A percentile compares a stretch with the other conserved stretches of the same genome.
Conservation (phyloP, 2,329 filamentous ascomycete species). For the Scedosporium minutisporum region DNA sequence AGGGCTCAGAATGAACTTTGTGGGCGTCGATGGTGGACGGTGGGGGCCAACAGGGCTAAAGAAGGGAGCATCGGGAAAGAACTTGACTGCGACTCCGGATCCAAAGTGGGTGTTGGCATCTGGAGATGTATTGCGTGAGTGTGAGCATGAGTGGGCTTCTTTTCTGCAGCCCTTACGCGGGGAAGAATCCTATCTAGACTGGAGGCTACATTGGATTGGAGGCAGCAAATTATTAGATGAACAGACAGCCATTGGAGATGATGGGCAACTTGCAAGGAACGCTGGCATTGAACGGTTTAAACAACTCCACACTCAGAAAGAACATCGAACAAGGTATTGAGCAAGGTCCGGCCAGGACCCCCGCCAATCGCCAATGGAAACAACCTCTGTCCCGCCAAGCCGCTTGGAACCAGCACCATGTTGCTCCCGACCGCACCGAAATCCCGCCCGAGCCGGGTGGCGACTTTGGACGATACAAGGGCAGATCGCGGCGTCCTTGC, state of each 20-base stretch:
- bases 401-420: neutral
- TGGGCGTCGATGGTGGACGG: neutral
- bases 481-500: neutral
- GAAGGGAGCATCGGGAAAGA: neutral
- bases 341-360: neutral
- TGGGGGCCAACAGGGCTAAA: neutral
- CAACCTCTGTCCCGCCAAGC: slow-evolving; percentile 3
- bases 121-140: no score
- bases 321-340: neutral
- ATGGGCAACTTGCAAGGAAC: neutral
- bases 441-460: slow-evolving; percentile 7
- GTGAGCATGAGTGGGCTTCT: neutral
- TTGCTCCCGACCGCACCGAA: slow-evolving; percentile 7
- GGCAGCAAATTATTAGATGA: no score
- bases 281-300: no score
- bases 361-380: neutral
- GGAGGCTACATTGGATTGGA: neutral
- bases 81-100: neutral
- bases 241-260: neutral
- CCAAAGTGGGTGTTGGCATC: no score
- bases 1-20: neutral
- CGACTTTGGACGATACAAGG: neutral
- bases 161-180: neutral
- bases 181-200: neutral
- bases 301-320: no score